phyloP scores from a whole-genome alignment of 495 filamentous ascomycete genomes.

The Aspergillus haitiensis region DNA sequence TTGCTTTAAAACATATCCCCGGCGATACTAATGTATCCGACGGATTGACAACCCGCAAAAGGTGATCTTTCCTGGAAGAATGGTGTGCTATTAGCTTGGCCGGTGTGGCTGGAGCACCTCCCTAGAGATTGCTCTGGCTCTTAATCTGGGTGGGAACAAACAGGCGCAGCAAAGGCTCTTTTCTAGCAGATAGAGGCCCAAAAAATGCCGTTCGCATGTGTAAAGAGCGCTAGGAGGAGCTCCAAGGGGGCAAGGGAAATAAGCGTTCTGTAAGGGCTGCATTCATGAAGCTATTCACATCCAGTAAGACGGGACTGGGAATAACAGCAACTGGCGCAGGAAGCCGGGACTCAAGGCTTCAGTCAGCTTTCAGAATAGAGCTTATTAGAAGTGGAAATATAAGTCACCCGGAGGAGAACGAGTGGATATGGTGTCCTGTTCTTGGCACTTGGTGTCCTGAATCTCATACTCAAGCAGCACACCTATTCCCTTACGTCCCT shows the following conservation, averaged over 20 bases:
- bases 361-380: background rate
- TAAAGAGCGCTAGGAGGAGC: background rate
- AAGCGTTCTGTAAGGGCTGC: background rate
- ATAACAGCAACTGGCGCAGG: background rate
- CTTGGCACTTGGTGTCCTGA: no score
- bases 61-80: no score
- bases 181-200: background rate
- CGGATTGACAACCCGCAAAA: no score
- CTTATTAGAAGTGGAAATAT: no score
- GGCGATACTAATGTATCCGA: no score
- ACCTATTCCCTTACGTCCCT: no score
- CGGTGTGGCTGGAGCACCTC: no score
- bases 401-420: no score
- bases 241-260: background rate
- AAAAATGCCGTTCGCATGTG: background rate
- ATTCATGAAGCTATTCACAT: constrained; percentile 4
- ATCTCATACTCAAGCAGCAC: no score
- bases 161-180: background rate
- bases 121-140: background rate
- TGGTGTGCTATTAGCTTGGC: no score
- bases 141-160: constrained; percentile 2
- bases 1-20: no score
- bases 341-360: background rate
- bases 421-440: no score
- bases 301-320: background rate